Conservation (phyloP, 2,329 filamentous ascomycete genomes). For the Lizonia empirigonia region DNA sequence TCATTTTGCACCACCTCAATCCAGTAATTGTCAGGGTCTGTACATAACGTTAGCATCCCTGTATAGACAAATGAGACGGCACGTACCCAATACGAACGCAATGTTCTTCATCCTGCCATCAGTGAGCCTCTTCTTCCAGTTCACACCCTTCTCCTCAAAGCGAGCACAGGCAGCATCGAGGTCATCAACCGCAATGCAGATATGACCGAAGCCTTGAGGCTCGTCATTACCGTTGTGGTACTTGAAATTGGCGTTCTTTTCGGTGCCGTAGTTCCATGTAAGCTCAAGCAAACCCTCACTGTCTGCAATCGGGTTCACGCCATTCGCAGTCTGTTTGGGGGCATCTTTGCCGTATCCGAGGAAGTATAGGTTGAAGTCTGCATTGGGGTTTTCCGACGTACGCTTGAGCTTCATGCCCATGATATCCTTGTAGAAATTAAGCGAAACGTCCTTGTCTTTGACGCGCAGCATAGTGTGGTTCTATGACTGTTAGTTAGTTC, state of each 20-base stretch:
- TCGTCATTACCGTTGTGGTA: constrained; percentile 94
- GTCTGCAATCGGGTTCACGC: constrained; percentile 64
- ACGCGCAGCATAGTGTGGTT: constrained; percentile 96
- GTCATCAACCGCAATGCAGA: constrained; percentile 86
- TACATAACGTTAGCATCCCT: constrained; percentile 15
- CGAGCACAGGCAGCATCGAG: constrained; percentile 85
- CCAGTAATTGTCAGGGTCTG: constrained; percentile 81
- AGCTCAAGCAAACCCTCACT: constrained; percentile 87
- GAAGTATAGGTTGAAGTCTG: constrained; percentile 90
- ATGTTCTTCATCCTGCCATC: constrained; percentile 93
- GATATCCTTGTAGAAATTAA: constrained; percentile 68
- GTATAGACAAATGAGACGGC: not conserved
- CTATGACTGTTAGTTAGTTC: constrained; percentile 47
- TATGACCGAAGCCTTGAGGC: constrained; percentile 93
- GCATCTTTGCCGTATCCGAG: constrained; percentile 69
- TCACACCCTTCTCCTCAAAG: constrained; percentile 80
- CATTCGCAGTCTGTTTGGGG: constrained; percentile 60
- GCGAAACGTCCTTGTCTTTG: constrained; percentile 63
- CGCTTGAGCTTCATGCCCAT: constrained; percentile 86
- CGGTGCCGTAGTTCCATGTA: constrained; percentile 82
- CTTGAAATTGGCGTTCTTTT: constrained; percentile 80
- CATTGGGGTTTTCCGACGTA: constrained; percentile 70
- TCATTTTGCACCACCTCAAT: constrained; percentile 80
- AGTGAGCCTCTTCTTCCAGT: constrained; percentile 94
- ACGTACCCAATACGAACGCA: constrained; percentile 76